Evolutionary conservation across 2,329 filamentous ascomycete species (phyloP).

Genomic region (Fusarium begoniae): DNA sequence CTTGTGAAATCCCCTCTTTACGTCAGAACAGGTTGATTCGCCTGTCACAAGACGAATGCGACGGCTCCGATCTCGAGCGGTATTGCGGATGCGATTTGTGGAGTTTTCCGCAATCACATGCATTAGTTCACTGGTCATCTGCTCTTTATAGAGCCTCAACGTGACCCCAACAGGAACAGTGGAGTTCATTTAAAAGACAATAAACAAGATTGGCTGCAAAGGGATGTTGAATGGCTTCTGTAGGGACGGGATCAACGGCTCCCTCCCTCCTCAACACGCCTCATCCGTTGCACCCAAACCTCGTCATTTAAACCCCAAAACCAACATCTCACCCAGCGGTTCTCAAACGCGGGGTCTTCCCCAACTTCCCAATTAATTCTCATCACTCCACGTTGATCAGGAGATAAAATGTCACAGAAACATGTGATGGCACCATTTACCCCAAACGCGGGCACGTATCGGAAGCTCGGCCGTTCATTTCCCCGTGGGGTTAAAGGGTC

Average conservation of each 20-base stretch:
- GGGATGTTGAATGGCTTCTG: no score
- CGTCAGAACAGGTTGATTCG: not conserved
- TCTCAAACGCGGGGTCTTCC: not conserved
- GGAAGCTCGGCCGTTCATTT: slow-evolving; percentile 9
- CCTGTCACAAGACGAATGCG: not conserved
- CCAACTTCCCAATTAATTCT: not conserved
- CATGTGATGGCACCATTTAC: not conserved
- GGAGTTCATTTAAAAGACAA: not conserved
- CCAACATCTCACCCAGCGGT: fast-evolving
- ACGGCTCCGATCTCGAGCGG: not conserved
- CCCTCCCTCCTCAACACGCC: no score
- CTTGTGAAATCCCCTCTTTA: not conserved
- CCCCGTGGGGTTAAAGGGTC: slow-evolving; percentile 19
- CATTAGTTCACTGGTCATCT: not conserved
- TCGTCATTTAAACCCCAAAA: not conserved
- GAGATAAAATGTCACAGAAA: slow-evolving; percentile 5
- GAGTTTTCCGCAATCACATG: not conserved
- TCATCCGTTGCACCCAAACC: fast-evolving
- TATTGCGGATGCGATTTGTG: not conserved
- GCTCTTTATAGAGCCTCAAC: not conserved
- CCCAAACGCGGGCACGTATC: slow-evolving; percentile 27
- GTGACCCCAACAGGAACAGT: not conserved
- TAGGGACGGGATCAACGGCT: not conserved
- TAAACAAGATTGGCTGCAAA: not conserved
- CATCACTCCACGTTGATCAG: not conserved